These are phyloP conservation scores for Blastobotrys malaysiensis DNA, from an alignment of 1,139 yeast species.

Conservation along the genomic window DNA sequence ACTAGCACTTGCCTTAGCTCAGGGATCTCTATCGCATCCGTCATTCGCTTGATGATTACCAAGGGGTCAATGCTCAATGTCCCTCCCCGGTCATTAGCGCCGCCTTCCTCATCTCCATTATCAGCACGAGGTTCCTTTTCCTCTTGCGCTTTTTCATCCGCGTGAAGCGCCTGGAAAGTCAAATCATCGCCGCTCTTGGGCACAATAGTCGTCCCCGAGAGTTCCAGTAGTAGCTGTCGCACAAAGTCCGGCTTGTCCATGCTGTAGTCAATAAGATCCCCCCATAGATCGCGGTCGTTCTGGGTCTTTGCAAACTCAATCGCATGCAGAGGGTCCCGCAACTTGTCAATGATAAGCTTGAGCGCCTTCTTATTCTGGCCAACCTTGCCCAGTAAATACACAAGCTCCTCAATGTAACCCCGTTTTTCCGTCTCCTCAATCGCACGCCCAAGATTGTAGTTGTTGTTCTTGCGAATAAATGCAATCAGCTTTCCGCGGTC, in stretches of 20 bases:
- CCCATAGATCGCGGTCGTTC: constrained; percentile 76
- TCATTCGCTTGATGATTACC: constrained; percentile 59
- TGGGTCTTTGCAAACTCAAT: constrained; percentile 72
- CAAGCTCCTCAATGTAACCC: constrained; percentile 61
- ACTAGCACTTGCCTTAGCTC: constrained; percentile 60
- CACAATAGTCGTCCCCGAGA: constrained; percentile 24
- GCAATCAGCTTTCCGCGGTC: constrained; percentile 48
- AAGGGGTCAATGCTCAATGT: constrained; percentile 67
- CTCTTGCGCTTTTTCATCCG: neutral
- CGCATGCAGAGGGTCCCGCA: constrained; percentile 76
- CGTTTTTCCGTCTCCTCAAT: constrained; percentile 55
- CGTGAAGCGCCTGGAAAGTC: too few relatives aligned
- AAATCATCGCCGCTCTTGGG: neutral
- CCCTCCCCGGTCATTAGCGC: constrained; percentile 6
- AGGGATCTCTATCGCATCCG: constrained; percentile 54
- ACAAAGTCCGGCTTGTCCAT: constrained; percentile 69
- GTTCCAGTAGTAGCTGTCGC: constrained; percentile 62
- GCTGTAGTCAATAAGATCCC: constrained; percentile 63
- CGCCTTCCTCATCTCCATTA: neutral
- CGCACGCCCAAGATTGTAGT: constrained; percentile 68
- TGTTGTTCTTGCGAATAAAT: constrained; percentile 47
- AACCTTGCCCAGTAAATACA: constrained; percentile 72
- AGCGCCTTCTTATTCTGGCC: constrained; percentile 79
- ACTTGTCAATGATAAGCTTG: constrained; percentile 64
- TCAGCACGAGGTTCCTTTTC: too few relatives aligned